Percentiles rank a stretch among this genome's conserved stretches.
Evolutionary conservation across 192 early-diverging fungal genomes (phyloP).

Genomic region (Backusella sp.): DNA sequence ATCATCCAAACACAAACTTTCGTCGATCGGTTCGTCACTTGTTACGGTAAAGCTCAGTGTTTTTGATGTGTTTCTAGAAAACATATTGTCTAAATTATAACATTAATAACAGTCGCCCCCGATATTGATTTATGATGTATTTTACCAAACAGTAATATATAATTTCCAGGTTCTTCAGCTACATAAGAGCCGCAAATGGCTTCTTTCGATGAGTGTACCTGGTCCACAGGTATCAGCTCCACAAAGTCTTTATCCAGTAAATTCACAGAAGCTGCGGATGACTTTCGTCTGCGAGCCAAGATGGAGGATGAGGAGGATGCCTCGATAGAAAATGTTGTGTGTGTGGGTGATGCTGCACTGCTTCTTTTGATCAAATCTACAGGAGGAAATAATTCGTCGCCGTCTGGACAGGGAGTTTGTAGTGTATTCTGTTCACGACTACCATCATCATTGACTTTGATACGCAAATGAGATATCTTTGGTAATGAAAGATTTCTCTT

Average conservation of each 20-base stretch:
- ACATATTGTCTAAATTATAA: slow-evolving; percentile 49
- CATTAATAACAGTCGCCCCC: not conserved
- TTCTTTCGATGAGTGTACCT: slow-evolving; percentile 82
- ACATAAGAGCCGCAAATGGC: slow-evolving; percentile 78
- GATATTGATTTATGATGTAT: too few species aligned
- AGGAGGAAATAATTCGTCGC: not conserved
- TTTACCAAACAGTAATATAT: slow-evolving; percentile 72
- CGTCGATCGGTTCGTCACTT: slow-evolving; percentile 19
- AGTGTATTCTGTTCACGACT: not conserved
- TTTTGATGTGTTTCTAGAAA: slow-evolving; percentile 54
- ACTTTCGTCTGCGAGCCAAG: not conserved
- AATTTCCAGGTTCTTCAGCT: slow-evolving; percentile 77
- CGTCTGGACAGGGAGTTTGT: not conserved
- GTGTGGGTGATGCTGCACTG: not conserved
- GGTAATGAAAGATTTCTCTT: not conserved
- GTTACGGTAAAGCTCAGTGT: slow-evolving; percentile 51
- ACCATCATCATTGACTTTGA: not conserved
- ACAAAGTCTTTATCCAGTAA: slow-evolving; percentile 61
- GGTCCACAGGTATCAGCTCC: slow-evolving; percentile 79
- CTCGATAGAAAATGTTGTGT: not conserved
- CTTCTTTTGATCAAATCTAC: not conserved
- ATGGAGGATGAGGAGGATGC: not conserved
- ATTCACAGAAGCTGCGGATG: not conserved
- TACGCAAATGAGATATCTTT: not conserved
- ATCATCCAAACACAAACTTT: slow-evolving; percentile 35